phyloP scores from a whole-genome alignment of 495 filamentous ascomycete genomes.

The Aspergillus taichungensis region DNA sequence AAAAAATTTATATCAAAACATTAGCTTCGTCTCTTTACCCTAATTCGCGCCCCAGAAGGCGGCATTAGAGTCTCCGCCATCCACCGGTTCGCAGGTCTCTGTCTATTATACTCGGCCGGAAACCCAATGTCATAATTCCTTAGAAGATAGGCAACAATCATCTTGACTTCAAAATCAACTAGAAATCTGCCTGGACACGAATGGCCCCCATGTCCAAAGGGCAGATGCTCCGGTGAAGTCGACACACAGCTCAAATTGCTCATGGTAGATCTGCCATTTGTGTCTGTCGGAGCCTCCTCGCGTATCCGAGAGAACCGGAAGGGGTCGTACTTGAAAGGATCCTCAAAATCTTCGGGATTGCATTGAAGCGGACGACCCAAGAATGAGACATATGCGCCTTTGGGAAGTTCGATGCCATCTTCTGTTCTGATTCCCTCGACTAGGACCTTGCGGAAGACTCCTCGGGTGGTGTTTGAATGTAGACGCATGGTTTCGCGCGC shows the following conservation, averaged over 20 bases:
- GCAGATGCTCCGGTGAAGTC: slow-evolving; percentile 9
- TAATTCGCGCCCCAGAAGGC: slow-evolving; percentile 18
- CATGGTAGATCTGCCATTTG: neutral
- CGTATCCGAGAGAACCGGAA: slow-evolving; percentile 23
- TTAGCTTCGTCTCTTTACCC: slow-evolving; percentile 10
- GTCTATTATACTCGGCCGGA: slow-evolving; percentile 13
- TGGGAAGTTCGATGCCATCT: slow-evolving; percentile 23
- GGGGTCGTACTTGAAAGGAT: slow-evolving; percentile 23
- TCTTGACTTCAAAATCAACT: slow-evolving; percentile 19
- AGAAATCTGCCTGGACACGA: slow-evolving; percentile 14
- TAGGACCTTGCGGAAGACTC: slow-evolving; percentile 23
- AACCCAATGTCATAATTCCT: slow-evolving; percentile 20
- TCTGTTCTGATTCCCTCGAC: slow-evolving; percentile 9
- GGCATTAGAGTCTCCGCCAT: slow-evolving; percentile 20
- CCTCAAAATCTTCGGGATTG: slow-evolving; percentile 20
- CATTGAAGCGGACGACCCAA: slow-evolving; percentile 19
- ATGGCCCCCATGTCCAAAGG: slow-evolving; percentile 5
- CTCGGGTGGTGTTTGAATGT: slow-evolving; percentile 23
- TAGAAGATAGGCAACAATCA: slow-evolving; percentile 20
- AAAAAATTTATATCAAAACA: neutral
- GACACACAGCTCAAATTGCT: slow-evolving; percentile 11
- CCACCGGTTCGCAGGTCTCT: slow-evolving; percentile 21
- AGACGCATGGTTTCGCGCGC: slow-evolving; percentile 32
- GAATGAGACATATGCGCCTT: slow-evolving; percentile 21
- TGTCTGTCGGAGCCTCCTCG: slow-evolving; percentile 9